Evolutionary conservation across 805 yeast genomes (phyloP).

Genomic region (Metschnikowia shivogae): DNA sequence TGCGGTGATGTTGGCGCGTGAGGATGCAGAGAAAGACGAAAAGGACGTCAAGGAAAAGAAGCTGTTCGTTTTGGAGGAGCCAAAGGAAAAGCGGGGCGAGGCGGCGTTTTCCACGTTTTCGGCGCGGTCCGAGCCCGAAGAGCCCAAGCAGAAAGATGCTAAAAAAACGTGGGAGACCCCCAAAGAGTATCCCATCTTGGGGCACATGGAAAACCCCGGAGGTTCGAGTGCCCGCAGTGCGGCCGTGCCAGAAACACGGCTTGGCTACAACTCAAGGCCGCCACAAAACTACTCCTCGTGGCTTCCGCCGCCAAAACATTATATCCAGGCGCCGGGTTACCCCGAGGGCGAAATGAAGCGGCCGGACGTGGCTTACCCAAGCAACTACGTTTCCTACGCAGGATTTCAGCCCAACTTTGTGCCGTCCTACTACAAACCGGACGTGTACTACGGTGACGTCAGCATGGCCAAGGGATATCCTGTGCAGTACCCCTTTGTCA

Average conservation of each 20-base stretch:
- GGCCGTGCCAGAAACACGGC: neutral
- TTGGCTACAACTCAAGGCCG: neutral
- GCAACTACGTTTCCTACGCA: slow-evolving; percentile 2
- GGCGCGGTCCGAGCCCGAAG: neutral
- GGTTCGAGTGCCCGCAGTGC: neutral
- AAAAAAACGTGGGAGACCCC: neutral
- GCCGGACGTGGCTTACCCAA: neutral
- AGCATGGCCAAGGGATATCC: slow-evolving; percentile 1
- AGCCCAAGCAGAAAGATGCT: neutral
- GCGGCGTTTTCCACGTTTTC: neutral
- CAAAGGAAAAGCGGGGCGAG: neutral
- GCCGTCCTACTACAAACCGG: slow-evolving; percentile 4
- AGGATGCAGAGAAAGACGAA: slow-evolving; percentile 28
- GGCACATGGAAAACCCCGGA: neutral
- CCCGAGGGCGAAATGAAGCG: neutral
- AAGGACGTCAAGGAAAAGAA: neutral
- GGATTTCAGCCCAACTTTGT: slow-evolving; percentile 3
- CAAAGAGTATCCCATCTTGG: neutral
- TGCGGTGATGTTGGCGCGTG: slow-evolving; percentile 43
- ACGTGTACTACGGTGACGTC: slow-evolving; percentile 6
- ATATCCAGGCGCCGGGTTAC: slow-evolving; percentile 1
- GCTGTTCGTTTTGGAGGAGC: neutral
- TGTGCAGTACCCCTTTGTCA: slow-evolving; percentile 7
- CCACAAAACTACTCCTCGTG: neutral
- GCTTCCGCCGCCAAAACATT: slow-evolving; percentile 5